These are phyloP conservation scores for Chaetothyriales sp. DNA, from an alignment of 2,329 filamentous ascomycete species.

Conservation along the genomic window DNA sequence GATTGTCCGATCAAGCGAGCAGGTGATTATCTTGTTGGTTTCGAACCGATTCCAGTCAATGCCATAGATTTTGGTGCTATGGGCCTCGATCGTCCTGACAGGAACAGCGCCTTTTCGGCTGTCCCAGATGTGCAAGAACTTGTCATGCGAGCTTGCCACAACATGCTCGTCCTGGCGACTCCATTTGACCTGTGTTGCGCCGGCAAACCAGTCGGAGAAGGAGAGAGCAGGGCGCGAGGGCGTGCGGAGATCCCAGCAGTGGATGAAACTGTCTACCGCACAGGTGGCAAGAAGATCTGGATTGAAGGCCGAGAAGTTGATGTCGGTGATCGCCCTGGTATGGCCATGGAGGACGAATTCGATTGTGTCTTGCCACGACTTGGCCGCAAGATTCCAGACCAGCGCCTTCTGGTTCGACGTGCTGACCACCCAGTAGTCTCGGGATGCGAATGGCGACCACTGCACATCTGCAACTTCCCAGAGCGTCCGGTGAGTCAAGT, in stretches of 20 bases:
- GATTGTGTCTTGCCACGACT: conserved; percentile 58
- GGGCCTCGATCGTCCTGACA: conserved; percentile 69
- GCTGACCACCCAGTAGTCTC: conserved; percentile 86
- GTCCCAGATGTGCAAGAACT: conserved; percentile 80
- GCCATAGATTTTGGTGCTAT: conserved; percentile 87
- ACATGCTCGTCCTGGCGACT: conserved; percentile 77
- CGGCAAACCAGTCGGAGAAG: conserved; percentile 86
- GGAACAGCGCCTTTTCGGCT: conserved; percentile 63
- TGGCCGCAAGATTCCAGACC: conserved; percentile 77
- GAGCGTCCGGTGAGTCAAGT: conserved; percentile 71
- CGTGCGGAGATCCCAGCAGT: conserved; percentile 75
- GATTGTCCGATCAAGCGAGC: conserved; percentile 79
- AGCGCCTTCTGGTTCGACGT: conserved; percentile 89
- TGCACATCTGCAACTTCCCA: conserved; percentile 94
- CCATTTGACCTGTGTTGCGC: conserved; percentile 90
- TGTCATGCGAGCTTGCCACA: conserved; percentile 79
- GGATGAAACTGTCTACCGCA: conserved; percentile 81
- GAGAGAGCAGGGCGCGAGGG: conserved; percentile 59
- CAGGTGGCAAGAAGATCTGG: conserved; percentile 81
- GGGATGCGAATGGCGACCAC: conserved; percentile 82
- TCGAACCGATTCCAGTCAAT: conserved; percentile 82
- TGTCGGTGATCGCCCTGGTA: conserved; percentile 80
- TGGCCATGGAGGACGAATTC: conserved; percentile 79
- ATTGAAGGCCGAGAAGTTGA: conserved; percentile 89
- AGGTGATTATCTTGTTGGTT: conserved; percentile 60